Percentiles rank a stretch among this genome's conserved stretches.
Conservation (phyloP, 345 rosid genomes). For the Populus nigra region DNA sequence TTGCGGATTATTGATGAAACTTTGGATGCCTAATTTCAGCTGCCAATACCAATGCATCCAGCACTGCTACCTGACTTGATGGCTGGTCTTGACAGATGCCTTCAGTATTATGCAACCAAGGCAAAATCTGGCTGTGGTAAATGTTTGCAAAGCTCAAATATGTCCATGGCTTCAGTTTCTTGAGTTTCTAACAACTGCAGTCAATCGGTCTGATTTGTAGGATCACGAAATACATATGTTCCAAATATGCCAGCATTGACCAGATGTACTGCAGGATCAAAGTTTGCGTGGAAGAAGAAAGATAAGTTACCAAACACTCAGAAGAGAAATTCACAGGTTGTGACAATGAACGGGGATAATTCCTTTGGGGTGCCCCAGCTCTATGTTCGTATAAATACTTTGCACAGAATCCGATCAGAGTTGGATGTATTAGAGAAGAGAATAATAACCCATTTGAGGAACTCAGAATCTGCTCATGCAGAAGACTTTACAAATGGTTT, state of each 20-base stretch:
- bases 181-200: conserved; percentile 20
- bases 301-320: conserved; percentile 65
- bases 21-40: conserved; percentile 81
- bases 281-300: conserved; percentile 92
- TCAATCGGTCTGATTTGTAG: conserved; percentile 38
- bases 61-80: conserved; percentile 84
- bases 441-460: conserved; percentile 82
- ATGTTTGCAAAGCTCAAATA: conserved; percentile 23
- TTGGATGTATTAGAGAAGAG: conserved; percentile 77
- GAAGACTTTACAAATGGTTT: conserved; percentile 86
- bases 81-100: conserved; percentile 80
- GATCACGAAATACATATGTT: conserved; percentile 66
- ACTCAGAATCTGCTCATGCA: conserved; percentile 80
- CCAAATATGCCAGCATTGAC: conserved; percentile 96
- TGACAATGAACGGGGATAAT: conserved; percentile 56
- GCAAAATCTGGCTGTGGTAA: conserved; percentile 95
- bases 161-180: conserved; percentile 8
- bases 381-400: conserved; percentile 73
- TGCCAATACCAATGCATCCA: conserved; percentile 94
- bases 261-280: conserved; percentile 71
- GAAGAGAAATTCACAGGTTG: conserved; percentile 76
- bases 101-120: conserved; percentile 76
- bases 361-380: conserved; percentile 70
- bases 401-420: conserved; percentile 73
- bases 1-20: conserved; percentile 80